Conservation (phyloP, 805 yeast species). For the Saturnispora kantuleensis region DNA sequence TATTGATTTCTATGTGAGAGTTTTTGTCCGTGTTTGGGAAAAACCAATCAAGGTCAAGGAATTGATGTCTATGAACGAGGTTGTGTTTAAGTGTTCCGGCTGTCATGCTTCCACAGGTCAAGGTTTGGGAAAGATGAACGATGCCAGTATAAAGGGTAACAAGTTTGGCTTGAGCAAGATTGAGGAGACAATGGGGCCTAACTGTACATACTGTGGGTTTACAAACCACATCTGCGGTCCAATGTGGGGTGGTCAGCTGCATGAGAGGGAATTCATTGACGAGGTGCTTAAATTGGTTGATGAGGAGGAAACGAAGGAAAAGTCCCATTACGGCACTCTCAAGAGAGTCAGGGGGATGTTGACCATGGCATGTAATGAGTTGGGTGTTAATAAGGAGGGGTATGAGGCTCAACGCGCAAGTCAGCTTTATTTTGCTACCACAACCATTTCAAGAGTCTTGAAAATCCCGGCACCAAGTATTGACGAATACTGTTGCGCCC, state of each 20-base stretch:
- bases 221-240: conserved; percentile 86
- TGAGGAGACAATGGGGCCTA: conserved; percentile 41
- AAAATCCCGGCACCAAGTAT: conserved; percentile 80
- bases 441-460: conserved; percentile 62
- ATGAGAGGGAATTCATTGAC: conserved; percentile 56
- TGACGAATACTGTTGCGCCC: conserved; percentile 60
- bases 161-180: conserved; percentile 56
- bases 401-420: conserved; percentile 23
- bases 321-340: conserved; percentile 61
- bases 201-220: conserved; percentile 63
- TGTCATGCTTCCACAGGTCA: conserved; percentile 70
- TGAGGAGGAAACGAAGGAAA: conserved; percentile 27
- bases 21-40: conserved; percentile 67
- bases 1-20: conserved; percentile 86
- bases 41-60: conserved; percentile 78
- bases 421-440: conserved; percentile 80
- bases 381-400: conserved; percentile 22
- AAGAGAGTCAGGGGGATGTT: conserved; percentile 90
- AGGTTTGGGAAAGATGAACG: conserved; percentile 56
- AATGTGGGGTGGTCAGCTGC: conserved; percentile 85
- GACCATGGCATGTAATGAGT: conserved; percentile 68
- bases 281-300: conserved; percentile 46
- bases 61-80: conserved; percentile 65
- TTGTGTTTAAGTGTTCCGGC: conserved; percentile 76
- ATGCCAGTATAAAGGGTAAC: conserved; percentile 24